Conservation (phyloP, 139 green algal genomes). For the Chlamydomonas applanata region DNA sequence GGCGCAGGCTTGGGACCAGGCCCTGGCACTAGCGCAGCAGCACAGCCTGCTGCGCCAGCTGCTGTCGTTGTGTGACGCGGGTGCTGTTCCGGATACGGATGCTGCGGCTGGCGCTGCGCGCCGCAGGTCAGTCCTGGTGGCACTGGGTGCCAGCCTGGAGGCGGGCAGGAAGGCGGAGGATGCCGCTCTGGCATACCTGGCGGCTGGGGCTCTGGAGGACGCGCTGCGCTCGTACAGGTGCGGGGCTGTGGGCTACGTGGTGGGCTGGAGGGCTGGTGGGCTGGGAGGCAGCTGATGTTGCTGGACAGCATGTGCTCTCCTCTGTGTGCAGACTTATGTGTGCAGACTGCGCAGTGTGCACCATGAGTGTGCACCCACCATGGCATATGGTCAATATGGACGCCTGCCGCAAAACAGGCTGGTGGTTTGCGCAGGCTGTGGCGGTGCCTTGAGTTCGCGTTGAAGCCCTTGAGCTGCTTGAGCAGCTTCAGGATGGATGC, state of each 20-base stretch:
- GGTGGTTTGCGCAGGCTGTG: no score
- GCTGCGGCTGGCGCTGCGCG: background rate
- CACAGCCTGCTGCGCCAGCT: slow-evolving; percentile 75
- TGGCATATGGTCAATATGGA: no score
- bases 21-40: slow-evolving; percentile 63
- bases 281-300: no score
- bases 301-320: background rate
- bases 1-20: slow-evolving; percentile 46
- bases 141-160: slow-evolving; percentile 54
- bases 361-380: no score
- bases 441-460: no score
- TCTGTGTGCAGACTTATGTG: no score
- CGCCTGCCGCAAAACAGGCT: no score
- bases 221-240: slow-evolving; percentile 72
- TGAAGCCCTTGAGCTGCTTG: no score
- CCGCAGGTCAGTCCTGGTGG: slow-evolving; percentile 31
- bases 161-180: slow-evolving; percentile 55
- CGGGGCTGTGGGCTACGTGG: no score
- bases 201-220: slow-evolving; percentile 44
- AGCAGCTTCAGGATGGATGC: no score
- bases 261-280: no score
- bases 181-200: slow-evolving; percentile 70
- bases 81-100: background rate
- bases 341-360: no score
- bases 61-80: slow-evolving; percentile 44